A percentile compares a stretch with the other conserved stretches of the same genome.
phyloP scores from a whole-genome alignment of 805 yeast genomes.

The Kazachstania martiniae region DNA sequence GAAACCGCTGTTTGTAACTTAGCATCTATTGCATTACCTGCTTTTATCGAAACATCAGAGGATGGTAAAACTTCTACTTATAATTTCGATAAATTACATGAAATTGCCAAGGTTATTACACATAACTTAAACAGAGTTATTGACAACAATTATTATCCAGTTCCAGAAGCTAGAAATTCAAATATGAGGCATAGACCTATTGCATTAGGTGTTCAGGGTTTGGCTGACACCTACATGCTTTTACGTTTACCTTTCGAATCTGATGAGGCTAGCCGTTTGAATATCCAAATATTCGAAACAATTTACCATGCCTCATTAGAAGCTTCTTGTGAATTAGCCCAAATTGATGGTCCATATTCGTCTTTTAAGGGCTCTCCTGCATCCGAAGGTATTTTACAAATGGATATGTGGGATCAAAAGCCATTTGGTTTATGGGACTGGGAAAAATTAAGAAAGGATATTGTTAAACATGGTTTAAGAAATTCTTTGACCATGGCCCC shows the following conservation, averaged over 20 bases:
- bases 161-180: constrained; percentile 57
- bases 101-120: constrained; percentile 62
- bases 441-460: constrained; percentile 50
- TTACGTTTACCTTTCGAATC: constrained; percentile 84
- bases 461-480: constrained; percentile 60
- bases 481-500: constrained; percentile 86
- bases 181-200: constrained; percentile 79
- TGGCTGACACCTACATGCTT: constrained; percentile 80
- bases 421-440: constrained; percentile 81
- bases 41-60: constrained; percentile 42
- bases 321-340: constrained; percentile 73
- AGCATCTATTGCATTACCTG: constrained; percentile 81
- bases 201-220: constrained; percentile 91
- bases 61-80: constrained; percentile 38
- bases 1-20: constrained; percentile 93
- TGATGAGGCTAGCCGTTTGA: constrained; percentile 60
- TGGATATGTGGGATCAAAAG: constrained; percentile 71
- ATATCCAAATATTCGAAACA: constrained; percentile 84
- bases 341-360: constrained; percentile 53
- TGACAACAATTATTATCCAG: constrained; percentile 76
- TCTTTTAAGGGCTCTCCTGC: constrained; percentile 80
- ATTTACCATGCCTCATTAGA: constrained; percentile 90
- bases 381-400: constrained; percentile 73
- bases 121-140: constrained; percentile 72
- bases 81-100: constrained; percentile 64